Base-by-base conservation (phyloP, 345 rosid genomes). In the Euphorbia tirucalli region DNA sequence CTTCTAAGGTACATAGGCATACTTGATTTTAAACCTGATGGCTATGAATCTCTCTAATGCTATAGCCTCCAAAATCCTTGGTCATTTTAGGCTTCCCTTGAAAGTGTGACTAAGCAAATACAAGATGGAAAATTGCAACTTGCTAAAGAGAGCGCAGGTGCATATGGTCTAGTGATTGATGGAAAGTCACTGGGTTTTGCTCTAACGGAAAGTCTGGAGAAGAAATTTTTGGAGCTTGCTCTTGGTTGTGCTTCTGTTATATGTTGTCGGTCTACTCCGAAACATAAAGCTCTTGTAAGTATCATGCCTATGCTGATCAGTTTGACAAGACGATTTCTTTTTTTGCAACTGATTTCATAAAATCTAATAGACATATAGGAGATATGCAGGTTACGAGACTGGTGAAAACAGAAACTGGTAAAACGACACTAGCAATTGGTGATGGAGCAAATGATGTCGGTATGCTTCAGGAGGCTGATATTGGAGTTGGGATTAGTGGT, bases 381-480 rank as follows among this genome's bases (percentile, higher is more conserved):
- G 78, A 77, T 71, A 55, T 83, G 81, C 88, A 94, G 99, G 90
- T 94, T 54, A 83, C 92, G 49, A 89, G 97, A 84, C 75, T 88
- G 92, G 96, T 94, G 27, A 94, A 92, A 73, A 61, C 15, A 1
- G 83, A 78, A 71, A 84, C 86, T 10, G 83, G 91, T 71, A 79
- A 80, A 81, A 84, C 95, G 10, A 89, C 92, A 4, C 50, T 94
- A 21, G 87, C 97, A 11, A 78, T 94, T 71, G 99, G 99, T 35
- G 99, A 94, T 61, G 99, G 99, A 35, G 99, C 89, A 54, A 94
- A 94, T 76, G 99, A 94, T 83, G 97, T 90, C 27, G 87, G 97
- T 39, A 94, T 94, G 99, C 87, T 94, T 82, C 97, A 92, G 73
- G 99, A 90, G 79, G 96, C 99, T 49, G 97, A 94, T 79, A 89